Evolutionary conservation across 306 rosid species (phyloP).

Genomic region (Pyrus pyrifolia): DNA sequence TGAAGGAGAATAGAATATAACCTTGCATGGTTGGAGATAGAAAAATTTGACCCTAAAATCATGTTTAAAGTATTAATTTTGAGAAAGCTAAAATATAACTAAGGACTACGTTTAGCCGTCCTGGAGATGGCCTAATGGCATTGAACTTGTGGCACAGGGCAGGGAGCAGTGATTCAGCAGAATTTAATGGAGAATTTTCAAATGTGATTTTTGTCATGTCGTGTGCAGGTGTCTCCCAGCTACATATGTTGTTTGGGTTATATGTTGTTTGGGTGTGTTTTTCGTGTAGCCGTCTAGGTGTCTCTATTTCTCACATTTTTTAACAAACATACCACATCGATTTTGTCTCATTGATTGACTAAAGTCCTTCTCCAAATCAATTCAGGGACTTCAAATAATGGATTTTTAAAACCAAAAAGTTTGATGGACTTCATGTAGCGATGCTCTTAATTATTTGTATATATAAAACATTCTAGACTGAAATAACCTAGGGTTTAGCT

Average conservation of each 20-base stretch:
- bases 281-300: slow-evolving; percentile 35
- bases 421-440: slow-evolving; percentile 12
- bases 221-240: slow-evolving; percentile 49
- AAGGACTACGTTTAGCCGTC: no score
- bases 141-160: slow-evolving; percentile 10
- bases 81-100: no score
- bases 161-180: slow-evolving; percentile 9
- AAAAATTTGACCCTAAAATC: no score
- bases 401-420: slow-evolving; percentile 23
- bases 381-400: slow-evolving; percentile 33
- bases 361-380: slow-evolving; percentile 19
- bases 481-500: slow-evolving; percentile 35
- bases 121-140: slow-evolving; percentile 2
- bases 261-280: slow-evolving; percentile 33
- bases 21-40: no score
- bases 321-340: slow-evolving; percentile 30
- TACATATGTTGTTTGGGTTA: slow-evolving; percentile 27
- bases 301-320: slow-evolving; percentile 12
- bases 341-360: slow-evolving; percentile 50
- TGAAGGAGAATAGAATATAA: no score
- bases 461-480: slow-evolving; percentile 29
- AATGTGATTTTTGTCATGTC: slow-evolving; percentile 33
- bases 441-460: background rate
- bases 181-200: slow-evolving; percentile 9
- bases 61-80: no score